Base-by-base conservation (phyloP, 1,139 yeast genomes). In the Hemisphaericaspora xylofermentans region DNA sequence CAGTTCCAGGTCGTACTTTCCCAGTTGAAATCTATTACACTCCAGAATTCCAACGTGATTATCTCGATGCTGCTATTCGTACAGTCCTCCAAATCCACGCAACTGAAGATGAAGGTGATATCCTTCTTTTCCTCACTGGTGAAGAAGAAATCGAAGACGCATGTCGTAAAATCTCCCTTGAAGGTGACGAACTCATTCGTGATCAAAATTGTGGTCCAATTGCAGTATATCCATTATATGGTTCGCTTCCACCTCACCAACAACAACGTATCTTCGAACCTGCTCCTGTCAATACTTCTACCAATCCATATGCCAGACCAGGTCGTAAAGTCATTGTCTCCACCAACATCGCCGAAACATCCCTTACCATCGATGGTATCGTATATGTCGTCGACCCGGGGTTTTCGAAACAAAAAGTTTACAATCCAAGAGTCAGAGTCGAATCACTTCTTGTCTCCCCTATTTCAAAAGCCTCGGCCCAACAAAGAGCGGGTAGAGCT, bases 401-500 rank as follows among this genome's bases (percentile, higher is more conserved):
- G 1, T 93, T 93, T 60, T 84, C 95, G 25, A 93, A 93, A 61
- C 98, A 93, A 64, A 93, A 93, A 57, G 97, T 91, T 42, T 93
- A 91, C 68, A 93, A 93, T 62, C 98, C 98, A 37, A 79, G 98
- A 63, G 88, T 91, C 49, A 78, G 98, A 64, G 97, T 93, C 18
- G 98, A 93, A 63, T 89, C 97, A 0, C 73, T 93, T 53, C 74
- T 93, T 42, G 98, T 93, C 6, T 88, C 96, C 7, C 98, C 98
- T 35, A 91, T 93, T 49, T 91, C 98, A 13, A 93, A 89, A 64
- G 98, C 98, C 0, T 83, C 95, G 40, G 96, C 98, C 1, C 97
- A 91, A 64, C 98, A 93, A 66, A 80, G 98, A 68, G 98, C 98
- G 25, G 98, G 98, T 78, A 89, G 98, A 79, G 98, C 98, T 43